Conservation (phyloP, 2,329 filamentous ascomycete genomes). For the Phialemonium atrogriseum region DNA sequence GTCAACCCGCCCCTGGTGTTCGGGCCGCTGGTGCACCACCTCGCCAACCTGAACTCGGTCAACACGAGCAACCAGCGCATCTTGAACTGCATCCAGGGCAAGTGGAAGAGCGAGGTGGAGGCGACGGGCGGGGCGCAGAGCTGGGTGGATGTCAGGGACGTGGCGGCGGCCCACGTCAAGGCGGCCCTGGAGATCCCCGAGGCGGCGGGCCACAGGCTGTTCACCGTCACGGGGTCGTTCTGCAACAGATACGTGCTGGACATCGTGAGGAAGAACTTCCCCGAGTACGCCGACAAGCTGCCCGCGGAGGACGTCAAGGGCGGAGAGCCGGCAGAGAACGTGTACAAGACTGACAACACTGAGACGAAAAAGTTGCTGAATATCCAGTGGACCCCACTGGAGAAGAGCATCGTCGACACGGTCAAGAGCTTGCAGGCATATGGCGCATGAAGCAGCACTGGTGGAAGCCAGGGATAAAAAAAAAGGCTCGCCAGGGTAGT, state of each 20-base stretch:
- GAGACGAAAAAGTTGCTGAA: constrained; percentile 52
- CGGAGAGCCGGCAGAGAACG: constrained; percentile 30
- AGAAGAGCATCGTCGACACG: constrained; percentile 55
- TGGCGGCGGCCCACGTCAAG: constrained; percentile 42
- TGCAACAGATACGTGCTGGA: constrained; percentile 35
- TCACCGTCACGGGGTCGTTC: constrained; percentile 39
- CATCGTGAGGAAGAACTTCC: constrained; percentile 37
- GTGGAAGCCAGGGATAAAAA: no score
- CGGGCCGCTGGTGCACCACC: constrained; percentile 42
- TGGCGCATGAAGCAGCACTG: constrained; percentile 19
- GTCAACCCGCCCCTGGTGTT: constrained; percentile 48
- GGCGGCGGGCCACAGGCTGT: constrained; percentile 42
- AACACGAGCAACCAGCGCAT: constrained; percentile 48
- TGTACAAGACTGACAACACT: constrained; percentile 50
- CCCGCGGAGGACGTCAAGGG: constrained; percentile 35
- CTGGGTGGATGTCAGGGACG: constrained; percentile 50
- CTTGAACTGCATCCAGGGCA: constrained; percentile 39
- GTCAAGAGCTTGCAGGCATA: constrained; percentile 53
- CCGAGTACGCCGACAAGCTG: constrained; percentile 37
- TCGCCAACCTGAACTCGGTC: constrained; percentile 34
- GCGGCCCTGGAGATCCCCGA: constrained; percentile 38
- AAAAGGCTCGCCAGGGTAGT: no score
- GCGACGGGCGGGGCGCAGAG: constrained; percentile 29
- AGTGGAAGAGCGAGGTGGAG: constrained; percentile 36
- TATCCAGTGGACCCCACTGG: constrained; percentile 52